These are phyloP conservation scores for Wallacemonas sp. DNA, from an alignment of 208 protist species.

Conservation along the genomic window DNA sequence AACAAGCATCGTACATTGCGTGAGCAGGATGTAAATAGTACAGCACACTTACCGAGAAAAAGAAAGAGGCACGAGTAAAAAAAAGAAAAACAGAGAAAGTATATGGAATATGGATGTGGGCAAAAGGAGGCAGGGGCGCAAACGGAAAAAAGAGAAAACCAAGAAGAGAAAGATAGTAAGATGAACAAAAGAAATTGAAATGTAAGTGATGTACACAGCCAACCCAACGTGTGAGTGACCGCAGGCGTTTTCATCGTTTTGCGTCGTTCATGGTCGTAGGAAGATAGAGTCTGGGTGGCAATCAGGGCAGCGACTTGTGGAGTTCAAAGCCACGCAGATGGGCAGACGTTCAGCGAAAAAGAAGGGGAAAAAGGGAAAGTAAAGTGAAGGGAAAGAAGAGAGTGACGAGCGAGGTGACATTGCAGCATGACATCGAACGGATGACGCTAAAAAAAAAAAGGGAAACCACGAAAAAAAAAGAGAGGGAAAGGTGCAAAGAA, in stretches of 20 bases:
- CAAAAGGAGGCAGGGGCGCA: too few species aligned
- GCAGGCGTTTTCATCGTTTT: background rate
- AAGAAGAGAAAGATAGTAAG: background rate
- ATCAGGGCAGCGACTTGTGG: background rate
- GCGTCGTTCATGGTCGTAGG: background rate
- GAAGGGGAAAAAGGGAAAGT: conserved; percentile 3
- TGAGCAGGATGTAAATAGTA: background rate
- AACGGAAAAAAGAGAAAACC: too few species aligned
- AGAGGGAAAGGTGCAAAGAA: conserved; percentile 3
- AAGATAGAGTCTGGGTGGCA: background rate
- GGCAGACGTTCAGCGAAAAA: background rate
- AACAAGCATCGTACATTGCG: background rate
- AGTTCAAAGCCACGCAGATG: background rate
- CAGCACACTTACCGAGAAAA: conserved; percentile 1
- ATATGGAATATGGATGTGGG: too few species aligned
- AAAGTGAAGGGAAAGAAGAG: background rate
- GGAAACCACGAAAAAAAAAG: conserved; percentile 14
- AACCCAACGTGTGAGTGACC: background rate
- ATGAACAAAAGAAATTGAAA: too few species aligned
- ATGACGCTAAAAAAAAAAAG: conserved; percentile 19
- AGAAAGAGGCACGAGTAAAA: conserved; percentile 6
- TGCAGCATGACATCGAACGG: too few species aligned
- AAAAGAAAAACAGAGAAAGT: conserved; percentile 17
- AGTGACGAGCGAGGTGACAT: background rate
- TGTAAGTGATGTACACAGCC: too few species aligned